Evolutionary conservation across 2,329 filamentous ascomycete genomes (phyloP).

Genomic region (Plenodomus tracheiphilus): DNA sequence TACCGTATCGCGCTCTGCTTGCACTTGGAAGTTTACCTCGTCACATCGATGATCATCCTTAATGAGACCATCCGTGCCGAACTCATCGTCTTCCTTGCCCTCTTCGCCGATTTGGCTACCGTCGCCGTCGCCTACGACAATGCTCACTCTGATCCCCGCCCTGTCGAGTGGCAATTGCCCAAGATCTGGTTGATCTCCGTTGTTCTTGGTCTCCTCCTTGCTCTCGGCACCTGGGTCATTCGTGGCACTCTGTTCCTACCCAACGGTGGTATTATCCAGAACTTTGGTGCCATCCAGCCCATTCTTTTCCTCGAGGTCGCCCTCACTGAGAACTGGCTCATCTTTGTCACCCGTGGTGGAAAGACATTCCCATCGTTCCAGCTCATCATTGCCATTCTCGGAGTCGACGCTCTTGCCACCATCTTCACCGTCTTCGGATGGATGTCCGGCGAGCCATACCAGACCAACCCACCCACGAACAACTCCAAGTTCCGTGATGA

Average conservation of each 20-base stretch:
- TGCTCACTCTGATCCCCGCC: slow-evolving; percentile 72
- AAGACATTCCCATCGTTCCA: slow-evolving; percentile 77
- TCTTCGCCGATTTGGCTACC: slow-evolving; percentile 79
- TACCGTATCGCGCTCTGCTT: slow-evolving; percentile 76
- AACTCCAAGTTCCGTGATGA: slow-evolving; percentile 48
- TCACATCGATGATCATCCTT: slow-evolving; percentile 78
- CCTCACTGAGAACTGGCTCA: slow-evolving; percentile 59
- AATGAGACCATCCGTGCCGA: slow-evolving; percentile 74
- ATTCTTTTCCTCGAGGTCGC: slow-evolving; percentile 61
- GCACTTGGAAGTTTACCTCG: slow-evolving; percentile 75
- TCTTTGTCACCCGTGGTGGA: slow-evolving; percentile 62
- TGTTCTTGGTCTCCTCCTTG: slow-evolving; percentile 69
- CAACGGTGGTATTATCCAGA: slow-evolving; percentile 73
- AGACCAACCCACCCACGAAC: slow-evolving; percentile 48
- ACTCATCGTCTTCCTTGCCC: slow-evolving; percentile 76
- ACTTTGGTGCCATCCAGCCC: slow-evolving; percentile 74
- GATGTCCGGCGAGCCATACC: slow-evolving; percentile 59
- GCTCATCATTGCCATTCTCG: slow-evolving; percentile 69
- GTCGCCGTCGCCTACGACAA: slow-evolving; percentile 81
- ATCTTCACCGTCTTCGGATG: slow-evolving; percentile 77
- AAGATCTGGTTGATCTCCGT: slow-evolving; percentile 81
- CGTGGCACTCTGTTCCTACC: slow-evolving; percentile 70
- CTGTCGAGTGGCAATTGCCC: slow-evolving; percentile 78
- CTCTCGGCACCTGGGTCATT: slow-evolving; percentile 72
- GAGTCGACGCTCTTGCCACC: slow-evolving; percentile 72